Conservation (phyloP, 768 basidiomycete genomes). For the Boletus eberwhitei region DNA sequence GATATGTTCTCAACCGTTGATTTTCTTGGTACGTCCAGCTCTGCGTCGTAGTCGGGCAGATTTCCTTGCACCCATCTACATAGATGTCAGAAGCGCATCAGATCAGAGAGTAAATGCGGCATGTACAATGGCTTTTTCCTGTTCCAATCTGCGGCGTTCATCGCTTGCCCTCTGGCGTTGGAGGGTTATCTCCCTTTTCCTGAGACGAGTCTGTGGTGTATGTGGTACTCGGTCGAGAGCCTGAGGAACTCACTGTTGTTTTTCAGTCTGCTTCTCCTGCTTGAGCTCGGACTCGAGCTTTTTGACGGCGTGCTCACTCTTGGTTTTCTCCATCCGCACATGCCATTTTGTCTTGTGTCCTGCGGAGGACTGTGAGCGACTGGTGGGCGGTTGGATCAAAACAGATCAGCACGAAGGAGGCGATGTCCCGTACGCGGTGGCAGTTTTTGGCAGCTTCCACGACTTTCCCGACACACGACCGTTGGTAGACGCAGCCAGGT, state of each 20-base stretch:
- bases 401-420: background rate
- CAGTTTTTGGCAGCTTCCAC: slow-evolving; percentile 55
- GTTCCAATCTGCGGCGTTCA: slow-evolving; percentile 58
- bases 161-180: slow-evolving; percentile 72
- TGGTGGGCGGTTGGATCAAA: slow-evolving; percentile 25
- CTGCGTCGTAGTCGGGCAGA: slow-evolving; percentile 68
- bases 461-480: slow-evolving; percentile 69
- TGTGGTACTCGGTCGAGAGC: background rate
- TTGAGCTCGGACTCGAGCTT: slow-evolving; percentile 70
- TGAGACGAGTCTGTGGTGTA: slow-evolving; percentile 25
- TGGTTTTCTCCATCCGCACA: slow-evolving; percentile 65
- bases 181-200: slow-evolving; percentile 63
- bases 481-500: slow-evolving; percentile 54
- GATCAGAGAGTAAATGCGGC: background rate
- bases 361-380: slow-evolving; percentile 64
- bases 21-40: slow-evolving; percentile 76
- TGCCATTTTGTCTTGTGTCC: slow-evolving; percentile 71
- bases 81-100: slow-evolving; percentile 1
- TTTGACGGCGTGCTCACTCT: slow-evolving; percentile 65
- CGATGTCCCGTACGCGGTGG: slow-evolving; percentile 44
- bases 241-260: slow-evolving; percentile 44
- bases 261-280: slow-evolving; percentile 72
- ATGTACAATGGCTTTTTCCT: slow-evolving; percentile 32
- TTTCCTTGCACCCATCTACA: slow-evolving; percentile 77
- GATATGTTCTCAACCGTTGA: slow-evolving; percentile 55